Evolutionary conservation across 257 asterid genomes (phyloP).

Genomic region (Ajuga chamaepitys): DNA sequence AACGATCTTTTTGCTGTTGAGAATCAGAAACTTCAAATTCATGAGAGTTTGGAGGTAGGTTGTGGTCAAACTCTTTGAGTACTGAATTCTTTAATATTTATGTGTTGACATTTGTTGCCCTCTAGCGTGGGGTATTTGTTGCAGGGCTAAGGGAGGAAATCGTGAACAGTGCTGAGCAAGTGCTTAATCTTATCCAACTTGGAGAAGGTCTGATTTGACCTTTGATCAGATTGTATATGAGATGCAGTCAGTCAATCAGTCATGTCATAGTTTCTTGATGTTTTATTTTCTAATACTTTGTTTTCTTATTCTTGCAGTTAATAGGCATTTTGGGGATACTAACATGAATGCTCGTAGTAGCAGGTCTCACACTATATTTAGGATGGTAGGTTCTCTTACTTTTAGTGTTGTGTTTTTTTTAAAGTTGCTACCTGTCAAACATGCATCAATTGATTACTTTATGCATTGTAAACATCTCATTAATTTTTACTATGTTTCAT

Average conservation of each 20-base stretch:
- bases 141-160: slow-evolving; percentile 97
- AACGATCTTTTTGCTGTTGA: slow-evolving; percentile 88
- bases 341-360: slow-evolving; percentile 98
- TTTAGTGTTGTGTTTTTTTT: slow-evolving; percentile 4
- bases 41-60: slow-evolving; percentile 95
- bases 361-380: slow-evolving; percentile 91
- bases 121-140: slow-evolving; percentile 94
- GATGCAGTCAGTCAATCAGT: not conserved
- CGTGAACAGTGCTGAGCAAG: slow-evolving; percentile 79
- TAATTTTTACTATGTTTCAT: slow-evolving; percentile 5
- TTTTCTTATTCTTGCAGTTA: slow-evolving; percentile 44
- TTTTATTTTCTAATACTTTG: slow-evolving; percentile 10
- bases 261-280: not conserved
- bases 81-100: not conserved
- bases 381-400: slow-evolving; percentile 61
- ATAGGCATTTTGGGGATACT: slow-evolving; percentile 97
- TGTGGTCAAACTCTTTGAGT: not conserved
- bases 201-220: slow-evolving; percentile 76
- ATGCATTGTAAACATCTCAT: not conserved
- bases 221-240: slow-evolving; percentile 10
- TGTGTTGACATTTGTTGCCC: slow-evolving; percentile 15
- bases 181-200: slow-evolving; percentile 67
- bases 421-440: slow-evolving; percentile 8
- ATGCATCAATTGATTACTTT: slow-evolving; percentile 9
- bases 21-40: slow-evolving; percentile 89